Evolutionary conservation across 257 asterid genomes (phyloP).

Genomic region (Solanum clarkiae): DNA sequence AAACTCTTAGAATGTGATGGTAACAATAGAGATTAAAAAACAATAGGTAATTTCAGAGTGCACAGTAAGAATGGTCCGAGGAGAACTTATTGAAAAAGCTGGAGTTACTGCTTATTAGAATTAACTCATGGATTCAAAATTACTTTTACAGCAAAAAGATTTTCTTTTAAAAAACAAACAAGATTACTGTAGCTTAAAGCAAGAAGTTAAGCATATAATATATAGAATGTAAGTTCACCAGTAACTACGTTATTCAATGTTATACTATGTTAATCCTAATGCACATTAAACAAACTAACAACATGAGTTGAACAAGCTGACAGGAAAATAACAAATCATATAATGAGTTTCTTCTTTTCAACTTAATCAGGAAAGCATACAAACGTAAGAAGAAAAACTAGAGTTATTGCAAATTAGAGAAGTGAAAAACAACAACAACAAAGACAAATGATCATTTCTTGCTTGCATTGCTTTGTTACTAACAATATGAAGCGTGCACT

Average conservation of each 20-base stretch:
- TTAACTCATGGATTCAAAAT: background rate
- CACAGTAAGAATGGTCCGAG: background rate
- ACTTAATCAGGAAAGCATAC: background rate
- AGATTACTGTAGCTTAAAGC: background rate
- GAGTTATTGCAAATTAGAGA: background rate
- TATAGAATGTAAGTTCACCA: background rate
- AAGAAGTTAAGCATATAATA: background rate
- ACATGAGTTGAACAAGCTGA: background rate
- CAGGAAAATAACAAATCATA: background rate
- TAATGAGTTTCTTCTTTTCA: background rate
- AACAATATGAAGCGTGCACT: background rate
- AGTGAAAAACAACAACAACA: background rate
- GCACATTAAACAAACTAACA: background rate
- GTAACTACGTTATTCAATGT: background rate
- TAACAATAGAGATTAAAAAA: background rate
- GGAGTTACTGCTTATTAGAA: background rate
- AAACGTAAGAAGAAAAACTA: background rate
- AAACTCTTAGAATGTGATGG: background rate
- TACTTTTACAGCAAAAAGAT: background rate
- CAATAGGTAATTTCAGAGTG: background rate
- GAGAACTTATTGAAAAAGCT: too few relatives aligned
- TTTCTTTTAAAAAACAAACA: background rate
- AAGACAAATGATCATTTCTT: background rate
- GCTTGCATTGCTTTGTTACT: background rate
- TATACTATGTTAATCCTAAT: background rate